phyloP scores from a whole-genome alignment of 305 asterid species.

The Solanum hybrid region DNA sequence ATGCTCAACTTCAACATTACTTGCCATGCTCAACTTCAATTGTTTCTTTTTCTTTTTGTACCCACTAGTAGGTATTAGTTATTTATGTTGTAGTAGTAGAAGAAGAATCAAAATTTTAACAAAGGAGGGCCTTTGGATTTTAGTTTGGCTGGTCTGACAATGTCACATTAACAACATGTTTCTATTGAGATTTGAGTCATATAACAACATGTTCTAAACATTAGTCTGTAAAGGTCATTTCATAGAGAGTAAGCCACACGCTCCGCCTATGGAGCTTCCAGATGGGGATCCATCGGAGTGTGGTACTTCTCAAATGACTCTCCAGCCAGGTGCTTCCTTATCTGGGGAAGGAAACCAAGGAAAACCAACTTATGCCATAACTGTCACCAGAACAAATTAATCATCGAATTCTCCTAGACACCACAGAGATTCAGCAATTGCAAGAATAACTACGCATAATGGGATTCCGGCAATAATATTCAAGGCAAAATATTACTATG shows the following conservation, averaged over 20 bases:
- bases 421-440: not conserved
- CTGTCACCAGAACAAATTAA: not conserved
- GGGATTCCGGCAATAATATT: not conserved
- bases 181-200: too few species aligned
- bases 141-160: too few species aligned
- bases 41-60: too few species aligned
- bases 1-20: too few species aligned
- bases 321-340: not conserved
- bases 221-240: too few species aligned
- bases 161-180: not conserved
- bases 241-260: not conserved
- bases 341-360: not conserved
- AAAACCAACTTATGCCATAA: not conserved
- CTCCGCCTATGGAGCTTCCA: not conserved
- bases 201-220: too few species aligned
- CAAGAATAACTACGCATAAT: not conserved
- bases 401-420: not conserved
- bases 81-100: too few species aligned
- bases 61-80: too few species aligned
- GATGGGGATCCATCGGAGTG: not conserved
- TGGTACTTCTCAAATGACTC: not conserved
- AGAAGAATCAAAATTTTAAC: too few species aligned
- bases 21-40: too few species aligned
- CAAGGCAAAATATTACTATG: not conserved
- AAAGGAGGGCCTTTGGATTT: too few species aligned